Evolutionary conservation across 1,139 yeast genomes (phyloP).

Genomic region (Scheffersomyces illinoinensis): DNA sequence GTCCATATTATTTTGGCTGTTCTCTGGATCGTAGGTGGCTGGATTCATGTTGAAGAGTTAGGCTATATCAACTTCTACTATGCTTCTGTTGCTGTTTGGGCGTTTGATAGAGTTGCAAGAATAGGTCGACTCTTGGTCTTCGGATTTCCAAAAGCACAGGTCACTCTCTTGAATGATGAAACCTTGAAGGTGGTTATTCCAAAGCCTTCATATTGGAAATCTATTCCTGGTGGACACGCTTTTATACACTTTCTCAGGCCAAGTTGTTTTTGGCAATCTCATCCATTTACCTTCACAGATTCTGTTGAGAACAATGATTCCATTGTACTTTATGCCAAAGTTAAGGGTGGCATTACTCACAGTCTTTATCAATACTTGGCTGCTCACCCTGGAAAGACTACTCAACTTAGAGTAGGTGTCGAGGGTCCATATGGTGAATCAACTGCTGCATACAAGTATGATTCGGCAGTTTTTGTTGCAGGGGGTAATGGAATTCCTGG

Average conservation of each 20-base stretch:
- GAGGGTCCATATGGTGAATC: slow-evolving; percentile 52
- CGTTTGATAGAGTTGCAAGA: slow-evolving; percentile 42
- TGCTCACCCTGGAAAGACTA: slow-evolving; percentile 22
- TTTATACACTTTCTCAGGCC: slow-evolving; percentile 45
- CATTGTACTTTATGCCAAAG: slow-evolving; percentile 32
- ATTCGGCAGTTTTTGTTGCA: slow-evolving; percentile 39
- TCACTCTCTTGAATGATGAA: slow-evolving; percentile 36
- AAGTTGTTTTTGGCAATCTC: slow-evolving; percentile 39
- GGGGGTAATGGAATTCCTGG: slow-evolving; percentile 56
- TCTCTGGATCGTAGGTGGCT: slow-evolving; percentile 41
- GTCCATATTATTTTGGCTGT: slow-evolving; percentile 44
- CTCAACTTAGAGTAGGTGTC: slow-evolving; percentile 34
- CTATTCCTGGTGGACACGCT: slow-evolving; percentile 54
- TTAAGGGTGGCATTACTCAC: slow-evolving; percentile 39
- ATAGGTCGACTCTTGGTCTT: slow-evolving; percentile 31
- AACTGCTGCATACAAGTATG: slow-evolving; percentile 34
- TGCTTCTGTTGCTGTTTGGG: slow-evolving; percentile 46
- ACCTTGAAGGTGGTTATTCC: slow-evolving; percentile 43
- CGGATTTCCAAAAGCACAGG: slow-evolving; percentile 40
- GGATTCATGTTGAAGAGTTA: slow-evolving; percentile 40
- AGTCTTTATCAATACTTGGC: slow-evolving; percentile 24
- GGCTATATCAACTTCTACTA: slow-evolving; percentile 43
- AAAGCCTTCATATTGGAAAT: slow-evolving; percentile 41
- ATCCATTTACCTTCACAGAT: slow-evolving; percentile 36
- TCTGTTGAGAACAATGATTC: slow-evolving; percentile 18